Conservation (phyloP, 345 rosid species). For the Eucalyptus cloeziana region DNA sequence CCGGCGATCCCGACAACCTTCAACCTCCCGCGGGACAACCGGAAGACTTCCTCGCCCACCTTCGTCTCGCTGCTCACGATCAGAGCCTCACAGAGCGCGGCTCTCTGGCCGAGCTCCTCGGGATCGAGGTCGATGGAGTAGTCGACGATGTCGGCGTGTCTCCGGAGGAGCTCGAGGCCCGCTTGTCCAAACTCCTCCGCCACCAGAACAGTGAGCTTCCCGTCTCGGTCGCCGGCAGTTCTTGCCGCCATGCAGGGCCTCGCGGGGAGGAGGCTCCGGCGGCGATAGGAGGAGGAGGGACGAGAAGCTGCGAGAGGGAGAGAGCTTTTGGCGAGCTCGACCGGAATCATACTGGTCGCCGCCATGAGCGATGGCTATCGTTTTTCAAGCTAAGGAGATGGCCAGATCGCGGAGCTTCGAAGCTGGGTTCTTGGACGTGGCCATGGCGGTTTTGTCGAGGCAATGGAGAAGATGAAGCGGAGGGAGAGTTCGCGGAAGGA, state of each 20-base stretch:
- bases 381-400: neutral
- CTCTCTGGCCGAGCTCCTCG: conserved; percentile 69
- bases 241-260: neutral
- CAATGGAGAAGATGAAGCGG: conserved; percentile 1
- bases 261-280: neutral
- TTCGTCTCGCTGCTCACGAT: conserved; percentile 78
- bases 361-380: neutral
- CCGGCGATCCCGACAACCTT: conserved; percentile 92
- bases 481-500: conserved; percentile 1
- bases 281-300: neutral
- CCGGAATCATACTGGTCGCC: neutral
- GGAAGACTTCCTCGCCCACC: conserved; percentile 66
- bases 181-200: conserved; percentile 86
- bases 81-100: conserved; percentile 73
- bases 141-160: conserved; percentile 43
- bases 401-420: neutral
- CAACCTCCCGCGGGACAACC: conserved; percentile 59
- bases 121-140: conserved; percentile 63
- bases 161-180: conserved; percentile 44
- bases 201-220: conserved; percentile 65
- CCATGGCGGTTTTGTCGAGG: neutral
- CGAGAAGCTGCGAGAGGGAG: neutral
- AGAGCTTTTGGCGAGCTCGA: neutral
- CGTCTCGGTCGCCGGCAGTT: neutral
- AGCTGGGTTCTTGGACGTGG: neutral